phyloP scores from a whole-genome alignment of 1,284 basidiomycete genomes.

The Sanguinoderma infundibulare region DNA sequence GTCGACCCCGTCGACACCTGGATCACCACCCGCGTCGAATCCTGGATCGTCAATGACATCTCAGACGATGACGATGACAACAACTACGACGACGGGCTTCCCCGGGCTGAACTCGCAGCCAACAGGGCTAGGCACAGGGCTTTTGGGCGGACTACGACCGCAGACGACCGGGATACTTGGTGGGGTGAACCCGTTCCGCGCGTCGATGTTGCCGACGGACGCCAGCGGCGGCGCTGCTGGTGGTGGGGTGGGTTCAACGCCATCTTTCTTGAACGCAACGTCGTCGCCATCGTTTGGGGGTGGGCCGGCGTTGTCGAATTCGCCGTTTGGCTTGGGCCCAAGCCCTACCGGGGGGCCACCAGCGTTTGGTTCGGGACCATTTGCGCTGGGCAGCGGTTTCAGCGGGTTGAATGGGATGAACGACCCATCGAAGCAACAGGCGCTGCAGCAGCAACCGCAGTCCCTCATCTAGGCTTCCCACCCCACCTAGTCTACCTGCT shows the following conservation, averaged over 20 bases:
- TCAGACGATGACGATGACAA: no score
- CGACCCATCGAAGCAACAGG: slow-evolving; percentile 31
- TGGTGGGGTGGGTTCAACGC: slow-evolving; percentile 8
- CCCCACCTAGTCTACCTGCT: neutral
- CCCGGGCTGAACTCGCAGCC: slow-evolving; percentile 30
- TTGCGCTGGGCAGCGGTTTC: slow-evolving; percentile 20
- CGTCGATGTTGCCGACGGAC: slow-evolving; percentile 40
- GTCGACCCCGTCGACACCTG: slow-evolving; percentile 56
- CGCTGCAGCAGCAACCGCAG: slow-evolving; percentile 37
- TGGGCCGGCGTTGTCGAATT: slow-evolving; percentile 6
- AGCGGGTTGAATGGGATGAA: slow-evolving; percentile 18
- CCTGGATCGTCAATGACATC: slow-evolving; percentile 28
- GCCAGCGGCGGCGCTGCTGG: slow-evolving; percentile 1
- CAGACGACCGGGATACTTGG: slow-evolving; percentile 69
- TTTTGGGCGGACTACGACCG: slow-evolving; percentile 70
- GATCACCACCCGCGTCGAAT: slow-evolving; percentile 22
- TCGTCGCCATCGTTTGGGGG: slow-evolving; percentile 14
- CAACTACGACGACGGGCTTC: slow-evolving; percentile 34
- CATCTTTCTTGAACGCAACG: slow-evolving; percentile 24
- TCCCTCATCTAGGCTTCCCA: slow-evolving; percentile 42
- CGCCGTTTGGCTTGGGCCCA: slow-evolving; percentile 25
- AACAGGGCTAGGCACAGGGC: slow-evolving; percentile 36
- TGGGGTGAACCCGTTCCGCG: slow-evolving; percentile 76
- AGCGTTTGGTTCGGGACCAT: slow-evolving; percentile 13
- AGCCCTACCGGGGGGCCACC: slow-evolving; percentile 15